Evolutionary conservation across 208 protist genomes (phyloP).

Genomic region (Crithidia brevicula): DNA sequence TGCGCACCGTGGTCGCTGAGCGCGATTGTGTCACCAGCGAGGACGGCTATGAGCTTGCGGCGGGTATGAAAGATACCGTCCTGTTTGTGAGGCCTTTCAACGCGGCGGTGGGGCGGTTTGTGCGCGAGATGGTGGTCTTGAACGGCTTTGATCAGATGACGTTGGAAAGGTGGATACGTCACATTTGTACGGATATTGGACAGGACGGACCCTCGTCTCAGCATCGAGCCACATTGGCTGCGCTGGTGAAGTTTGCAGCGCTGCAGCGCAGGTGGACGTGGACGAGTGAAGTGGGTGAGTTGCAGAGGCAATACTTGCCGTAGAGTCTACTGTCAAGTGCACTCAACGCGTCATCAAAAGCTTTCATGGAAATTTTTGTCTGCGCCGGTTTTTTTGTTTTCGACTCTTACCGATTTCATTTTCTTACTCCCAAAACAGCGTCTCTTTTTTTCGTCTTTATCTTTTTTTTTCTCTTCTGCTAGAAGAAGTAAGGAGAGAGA

Average conservation of each 20-base stretch:
- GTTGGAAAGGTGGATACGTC: slow-evolving; percentile 49
- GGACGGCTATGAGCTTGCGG: slow-evolving; percentile 3
- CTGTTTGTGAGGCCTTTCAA: slow-evolving; percentile 46
- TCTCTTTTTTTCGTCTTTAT: neutral
- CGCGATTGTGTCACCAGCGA: neutral
- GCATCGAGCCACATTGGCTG: slow-evolving; percentile 38
- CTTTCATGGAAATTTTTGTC: neutral
- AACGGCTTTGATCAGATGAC: slow-evolving; percentile 32
- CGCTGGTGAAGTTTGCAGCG: slow-evolving; percentile 54
- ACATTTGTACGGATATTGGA: slow-evolving; percentile 21
- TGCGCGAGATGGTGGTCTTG: slow-evolving; percentile 53
- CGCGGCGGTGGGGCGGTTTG: slow-evolving; percentile 52
- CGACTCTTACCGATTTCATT: neutral
- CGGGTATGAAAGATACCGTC: slow-evolving; percentile 35
- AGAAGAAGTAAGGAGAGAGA: no score
- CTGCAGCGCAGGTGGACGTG: slow-evolving; percentile 37
- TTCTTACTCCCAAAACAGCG: neutral
- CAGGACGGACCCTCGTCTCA: neutral
- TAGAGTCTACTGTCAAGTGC: neutral
- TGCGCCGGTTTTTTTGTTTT: slow-evolving; percentile 4
- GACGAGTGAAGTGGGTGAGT: slow-evolving; percentile 15
- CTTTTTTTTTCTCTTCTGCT: slow-evolving; percentile 9
- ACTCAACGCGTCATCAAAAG: neutral
- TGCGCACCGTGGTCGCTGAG: neutral
- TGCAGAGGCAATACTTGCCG: slow-evolving; percentile 17